Evolutionary conservation across 805 yeast species (phyloP), one percentile per base, ranked within the genome.

Genomic region (Ogataea pilisensis): DNA sequence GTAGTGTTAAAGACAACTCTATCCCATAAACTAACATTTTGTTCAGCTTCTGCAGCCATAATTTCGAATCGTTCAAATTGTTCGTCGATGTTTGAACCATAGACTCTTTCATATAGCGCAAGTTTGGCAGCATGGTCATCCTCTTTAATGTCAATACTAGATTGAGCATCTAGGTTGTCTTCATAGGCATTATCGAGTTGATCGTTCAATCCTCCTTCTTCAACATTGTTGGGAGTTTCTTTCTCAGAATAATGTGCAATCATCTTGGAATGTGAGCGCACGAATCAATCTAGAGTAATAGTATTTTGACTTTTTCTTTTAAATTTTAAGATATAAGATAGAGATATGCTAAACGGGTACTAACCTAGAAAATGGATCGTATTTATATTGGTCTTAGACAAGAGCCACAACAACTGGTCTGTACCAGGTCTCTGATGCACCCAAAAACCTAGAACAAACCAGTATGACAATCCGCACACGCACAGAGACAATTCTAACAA

Each of bases 1-100:
- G 50, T 48, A 16, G 61, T 51, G 37, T 70, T 75, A 8, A 69
- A 48, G 25, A 59, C 51, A 37, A 73, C 24, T 32, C 68, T 64
- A 47, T 66, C 69, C 55, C 65, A 61, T 34, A 64, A 61, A 0
- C 72, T 52, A 37, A 60, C 64, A 28, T 63, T 53, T 3, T 41
- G 40, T 35, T 62, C 54, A 18, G 57, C 54, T 25, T 63, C 58
- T 18, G 52, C 49, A n/a, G 68, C 65, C 42, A 60, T 42, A 11
- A 40, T 37, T 38, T 66, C 73, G 38, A 61, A 54, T 37, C 61
- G 62, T 17, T 48, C 62, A 41, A 67, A 65, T 39, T 65, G 65
- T 19, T 53, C 54, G 36, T 64, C 69, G 34, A 68, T 55, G 48
- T 67, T 60, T 33, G 59, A 53, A 37, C 64, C 60, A 31, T 53